Percentiles rank a stretch among this genome's conserved stretches.
Evolutionary conservation across 192 early-diverging fungal genomes (phyloP).

Genomic region (Powellomyces hirtus): DNA sequence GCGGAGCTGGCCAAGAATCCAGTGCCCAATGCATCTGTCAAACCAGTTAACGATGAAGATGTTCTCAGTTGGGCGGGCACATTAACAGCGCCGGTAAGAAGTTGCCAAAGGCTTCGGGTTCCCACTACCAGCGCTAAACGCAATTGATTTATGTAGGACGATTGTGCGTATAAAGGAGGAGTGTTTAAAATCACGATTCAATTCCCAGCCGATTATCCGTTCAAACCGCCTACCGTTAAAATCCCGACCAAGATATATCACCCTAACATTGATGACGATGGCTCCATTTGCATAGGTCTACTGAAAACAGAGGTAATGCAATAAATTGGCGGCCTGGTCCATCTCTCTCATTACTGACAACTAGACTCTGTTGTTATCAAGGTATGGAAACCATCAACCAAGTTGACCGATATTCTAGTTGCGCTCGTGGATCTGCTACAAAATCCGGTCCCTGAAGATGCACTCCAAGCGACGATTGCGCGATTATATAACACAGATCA

Average conservation of each 20-base stretch:
- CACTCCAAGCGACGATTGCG: constrained; percentile 70
- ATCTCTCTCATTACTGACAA: neutral
- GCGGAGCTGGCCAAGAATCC: constrained; percentile 65
- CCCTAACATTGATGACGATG: constrained; percentile 79
- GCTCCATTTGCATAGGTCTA: constrained; percentile 71
- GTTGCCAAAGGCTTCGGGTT: neutral
- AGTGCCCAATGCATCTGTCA: constrained; percentile 50
- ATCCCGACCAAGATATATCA: constrained; percentile 81
- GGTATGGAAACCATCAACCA: constrained; percentile 82
- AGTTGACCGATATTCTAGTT: constrained; percentile 63
- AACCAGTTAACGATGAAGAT: constrained; percentile 60
- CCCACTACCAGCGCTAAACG: neutral
- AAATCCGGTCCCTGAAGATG: constrained; percentile 80
- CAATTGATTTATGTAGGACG: constrained; percentile 28
- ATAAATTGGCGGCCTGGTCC: neutral
- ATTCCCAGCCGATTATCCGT: constrained; percentile 76
- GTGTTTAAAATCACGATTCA: constrained; percentile 65
- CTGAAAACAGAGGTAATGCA: constrained; percentile 65
- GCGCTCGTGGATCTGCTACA: constrained; percentile 64
- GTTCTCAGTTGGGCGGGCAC: constrained; percentile 68
- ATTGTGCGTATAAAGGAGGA: constrained; percentile 67
- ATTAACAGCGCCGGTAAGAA: constrained; percentile 56
- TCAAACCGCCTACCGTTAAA: constrained; percentile 76
- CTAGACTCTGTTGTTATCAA: neutral
- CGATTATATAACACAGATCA: constrained; percentile 67